phyloP scores from a whole-genome alignment of 1,139 yeast genomes.

The Kodamaea plutei region DNA sequence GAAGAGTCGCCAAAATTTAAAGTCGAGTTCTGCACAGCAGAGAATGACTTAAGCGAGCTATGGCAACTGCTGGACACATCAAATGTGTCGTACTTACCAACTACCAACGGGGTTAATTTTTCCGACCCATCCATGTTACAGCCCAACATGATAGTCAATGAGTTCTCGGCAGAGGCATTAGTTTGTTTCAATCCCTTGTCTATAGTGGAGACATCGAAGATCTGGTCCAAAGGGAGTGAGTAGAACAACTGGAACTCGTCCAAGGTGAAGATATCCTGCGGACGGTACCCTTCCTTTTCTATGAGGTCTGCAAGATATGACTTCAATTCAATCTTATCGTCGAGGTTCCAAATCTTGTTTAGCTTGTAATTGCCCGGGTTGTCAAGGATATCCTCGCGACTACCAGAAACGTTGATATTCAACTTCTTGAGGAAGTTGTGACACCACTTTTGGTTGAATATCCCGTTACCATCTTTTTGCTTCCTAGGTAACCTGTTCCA shows the following conservation, averaged over 20 bases:
- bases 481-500: constrained; percentile 57
- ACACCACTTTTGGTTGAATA: constrained; percentile 65
- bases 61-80: constrained; percentile 37
- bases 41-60: constrained; percentile 23
- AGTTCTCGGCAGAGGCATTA: constrained; percentile 47
- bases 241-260: constrained; percentile 63
- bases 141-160: constrained; percentile 60
- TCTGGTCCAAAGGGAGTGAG: constrained; percentile 58
- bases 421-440: constrained; percentile 52
- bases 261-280: constrained; percentile 54
- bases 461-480: constrained; percentile 59
- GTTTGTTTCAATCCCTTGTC: constrained; percentile 45
- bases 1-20: neutral
- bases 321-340: constrained; percentile 48
- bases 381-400: constrained; percentile 36
- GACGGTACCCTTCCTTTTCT: constrained; percentile 33
- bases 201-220: constrained; percentile 45
- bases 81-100: constrained; percentile 57
- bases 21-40: neutral
- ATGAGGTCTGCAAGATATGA: constrained; percentile 31
- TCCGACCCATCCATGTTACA: constrained; percentile 62
- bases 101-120: constrained; percentile 55
- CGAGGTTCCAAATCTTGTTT: constrained; percentile 59
- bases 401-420: constrained; percentile 48
- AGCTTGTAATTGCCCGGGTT: constrained; percentile 35